Conservation (phyloP, 2,329 filamentous ascomycete genomes). For the Trichophyton equinum region DNA sequence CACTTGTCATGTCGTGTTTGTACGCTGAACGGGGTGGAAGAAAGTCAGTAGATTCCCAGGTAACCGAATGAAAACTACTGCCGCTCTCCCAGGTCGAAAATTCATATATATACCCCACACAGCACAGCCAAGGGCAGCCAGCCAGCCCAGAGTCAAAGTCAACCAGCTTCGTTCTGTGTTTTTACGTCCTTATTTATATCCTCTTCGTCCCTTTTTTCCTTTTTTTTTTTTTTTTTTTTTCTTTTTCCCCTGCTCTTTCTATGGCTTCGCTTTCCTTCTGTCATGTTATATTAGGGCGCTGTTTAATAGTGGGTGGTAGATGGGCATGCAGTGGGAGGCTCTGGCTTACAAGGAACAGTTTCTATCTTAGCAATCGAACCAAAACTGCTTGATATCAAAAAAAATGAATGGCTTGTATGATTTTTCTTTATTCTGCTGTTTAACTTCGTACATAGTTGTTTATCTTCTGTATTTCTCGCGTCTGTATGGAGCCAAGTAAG, state of each 20-base stretch:
- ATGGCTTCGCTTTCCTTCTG: neutral
- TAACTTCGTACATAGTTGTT: neutral
- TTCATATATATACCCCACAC: neutral
- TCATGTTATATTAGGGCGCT: slow-evolving; percentile 23
- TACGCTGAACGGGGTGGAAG: neutral
- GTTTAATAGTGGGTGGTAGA: slow-evolving; percentile 29
- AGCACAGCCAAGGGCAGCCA: neutral
- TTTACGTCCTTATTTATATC: neutral
- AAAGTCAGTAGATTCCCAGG: neutral
- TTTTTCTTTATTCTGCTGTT: neutral
- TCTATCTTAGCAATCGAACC: neutral
- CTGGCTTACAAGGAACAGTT: neutral
- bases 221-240: neutral
- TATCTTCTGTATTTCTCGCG: neutral
- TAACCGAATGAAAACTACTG: neutral
- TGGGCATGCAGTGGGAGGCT: slow-evolving; percentile 17
- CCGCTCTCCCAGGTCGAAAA: neutral
- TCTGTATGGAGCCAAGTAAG: too few relatives aligned
- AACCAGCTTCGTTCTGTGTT: neutral
- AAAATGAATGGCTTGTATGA: neutral
- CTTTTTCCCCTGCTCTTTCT: too few relatives aligned
- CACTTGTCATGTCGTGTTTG: neutral
- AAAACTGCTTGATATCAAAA: neutral
- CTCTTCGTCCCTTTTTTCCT: neutral
- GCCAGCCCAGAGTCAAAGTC: neutral